phyloP scores from a whole-genome alignment of 345 rosid species.

The Rhodamnia argentea region DNA sequence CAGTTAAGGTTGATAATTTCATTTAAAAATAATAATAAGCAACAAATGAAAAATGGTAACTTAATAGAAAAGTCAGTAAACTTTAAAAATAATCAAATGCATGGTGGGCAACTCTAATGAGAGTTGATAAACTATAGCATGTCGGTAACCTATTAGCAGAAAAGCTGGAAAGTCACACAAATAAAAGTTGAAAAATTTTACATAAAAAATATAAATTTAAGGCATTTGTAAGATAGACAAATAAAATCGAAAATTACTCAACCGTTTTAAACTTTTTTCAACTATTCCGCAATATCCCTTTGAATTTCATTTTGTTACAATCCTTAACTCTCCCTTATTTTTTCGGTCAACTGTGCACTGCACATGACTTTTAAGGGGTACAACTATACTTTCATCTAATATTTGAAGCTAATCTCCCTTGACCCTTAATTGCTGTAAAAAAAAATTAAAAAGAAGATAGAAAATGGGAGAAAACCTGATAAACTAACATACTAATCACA shows the following conservation, averaged over 20 bases:
- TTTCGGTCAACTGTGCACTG: background rate
- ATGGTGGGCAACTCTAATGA: background rate
- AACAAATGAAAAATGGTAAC: background rate
- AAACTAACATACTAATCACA: too few relatives aligned
- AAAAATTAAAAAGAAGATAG: background rate
- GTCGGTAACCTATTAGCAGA: background rate
- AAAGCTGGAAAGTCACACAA: background rate
- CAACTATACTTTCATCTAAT: background rate
- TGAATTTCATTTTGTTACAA: background rate
- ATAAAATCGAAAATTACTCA: background rate
- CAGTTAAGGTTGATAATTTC: background rate
- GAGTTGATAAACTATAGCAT: background rate
- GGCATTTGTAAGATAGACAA: background rate
- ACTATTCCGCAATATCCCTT: background rate
- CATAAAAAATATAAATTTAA: background rate
- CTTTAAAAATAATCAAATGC: background rate
- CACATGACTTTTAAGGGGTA: background rate
- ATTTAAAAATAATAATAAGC: background rate
- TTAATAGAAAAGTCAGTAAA: background rate
- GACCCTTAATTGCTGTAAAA: too few relatives aligned
- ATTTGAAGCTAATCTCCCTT: too few relatives aligned
- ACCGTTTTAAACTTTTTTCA: background rate
- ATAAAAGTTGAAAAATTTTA: background rate
- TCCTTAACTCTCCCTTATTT: background rate
- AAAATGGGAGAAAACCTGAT: background rate